phyloP scores from a whole-genome alignment of 148 eudicot species.

The Arbutus unedo region DNA sequence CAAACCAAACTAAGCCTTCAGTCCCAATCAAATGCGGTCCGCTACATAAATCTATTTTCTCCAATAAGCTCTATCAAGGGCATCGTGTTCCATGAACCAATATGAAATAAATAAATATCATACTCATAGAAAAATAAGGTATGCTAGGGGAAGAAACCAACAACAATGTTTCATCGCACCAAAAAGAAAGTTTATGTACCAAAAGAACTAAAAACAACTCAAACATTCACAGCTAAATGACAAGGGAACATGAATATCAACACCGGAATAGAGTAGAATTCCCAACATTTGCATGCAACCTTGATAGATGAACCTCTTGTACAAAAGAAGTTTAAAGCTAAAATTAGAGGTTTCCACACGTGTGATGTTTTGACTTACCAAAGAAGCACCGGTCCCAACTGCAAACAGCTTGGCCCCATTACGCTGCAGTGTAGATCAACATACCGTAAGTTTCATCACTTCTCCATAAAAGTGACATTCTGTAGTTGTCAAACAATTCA shows the following conservation, averaged over 20 bases:
- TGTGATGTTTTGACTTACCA: constrained; percentile 40
- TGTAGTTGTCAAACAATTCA: background rate
- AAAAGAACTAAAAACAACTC: background rate
- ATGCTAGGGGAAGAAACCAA: background rate
- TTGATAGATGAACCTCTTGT: background rate
- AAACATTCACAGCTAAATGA: background rate
- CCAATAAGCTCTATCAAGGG: too few relatives aligned
- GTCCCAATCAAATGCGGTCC: too few relatives aligned
- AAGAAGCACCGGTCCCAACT: constrained; percentile 78
- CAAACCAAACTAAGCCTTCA: background rate
- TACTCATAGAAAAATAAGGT: background rate
- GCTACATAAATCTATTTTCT: too few relatives aligned
- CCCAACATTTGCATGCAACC: background rate
- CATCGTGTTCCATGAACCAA: too few relatives aligned
- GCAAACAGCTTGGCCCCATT: constrained; percentile 87
- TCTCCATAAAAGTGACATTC: background rate
- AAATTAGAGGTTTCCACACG: background rate
- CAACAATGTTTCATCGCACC: background rate
- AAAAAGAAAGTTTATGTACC: background rate
- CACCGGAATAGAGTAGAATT: background rate
- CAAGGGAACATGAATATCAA: background rate
- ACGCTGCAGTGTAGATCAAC: constrained; percentile 47
- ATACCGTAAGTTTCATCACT: constrained; percentile 6
- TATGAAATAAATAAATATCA: background rate
- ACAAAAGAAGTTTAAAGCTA: background rate